Conservation (phyloP, 441 rosid genomes). For the Flueggea neowawraea region DNA sequence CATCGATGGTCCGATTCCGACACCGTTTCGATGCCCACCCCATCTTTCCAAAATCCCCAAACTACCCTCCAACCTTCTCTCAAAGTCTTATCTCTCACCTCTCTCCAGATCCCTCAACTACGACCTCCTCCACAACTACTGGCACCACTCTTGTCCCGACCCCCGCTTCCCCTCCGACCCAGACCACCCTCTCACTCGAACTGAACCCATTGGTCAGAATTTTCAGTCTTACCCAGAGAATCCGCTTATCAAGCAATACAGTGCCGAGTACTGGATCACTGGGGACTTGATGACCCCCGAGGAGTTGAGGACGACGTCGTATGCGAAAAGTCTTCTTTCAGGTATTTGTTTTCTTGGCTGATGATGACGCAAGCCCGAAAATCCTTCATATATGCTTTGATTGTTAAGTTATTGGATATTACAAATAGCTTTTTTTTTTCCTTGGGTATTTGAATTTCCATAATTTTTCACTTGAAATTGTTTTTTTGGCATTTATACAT, state of each 20-base stretch:
- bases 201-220: constrained; percentile 1
- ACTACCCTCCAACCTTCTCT: constrained; percentile 17
- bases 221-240: constrained; percentile 70
- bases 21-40: too few relatives aligned
- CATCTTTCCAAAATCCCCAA: constrained; percentile 18
- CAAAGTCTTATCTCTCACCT: constrained; percentile 63
- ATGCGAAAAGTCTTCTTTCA: constrained; percentile 57
- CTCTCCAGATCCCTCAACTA: constrained; percentile 80
- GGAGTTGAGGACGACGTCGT: constrained; percentile 39
- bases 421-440: too few relatives aligned
- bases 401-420: too few relatives aligned
- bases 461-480: too few relatives aligned
- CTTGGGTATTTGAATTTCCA: too few relatives aligned
- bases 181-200: constrained; percentile 29
- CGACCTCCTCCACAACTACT: constrained; percentile 61
- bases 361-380: too few relatives aligned
- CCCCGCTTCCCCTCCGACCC: constrained; percentile 65
- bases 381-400: too few relatives aligned
- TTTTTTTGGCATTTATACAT: too few relatives aligned
- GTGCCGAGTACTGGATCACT: constrained; percentile 92
- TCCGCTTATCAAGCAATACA: constrained; percentile 86
- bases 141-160: constrained; percentile 55
- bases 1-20: too few relatives aligned
- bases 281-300: constrained; percentile 68
- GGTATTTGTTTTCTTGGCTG: too few relatives aligned